Percentiles rank a stretch among this genome's conserved stretches.
Conservation (phyloP, 2,329 filamentous ascomycete species). For the Raffaelea albimanens region DNA sequence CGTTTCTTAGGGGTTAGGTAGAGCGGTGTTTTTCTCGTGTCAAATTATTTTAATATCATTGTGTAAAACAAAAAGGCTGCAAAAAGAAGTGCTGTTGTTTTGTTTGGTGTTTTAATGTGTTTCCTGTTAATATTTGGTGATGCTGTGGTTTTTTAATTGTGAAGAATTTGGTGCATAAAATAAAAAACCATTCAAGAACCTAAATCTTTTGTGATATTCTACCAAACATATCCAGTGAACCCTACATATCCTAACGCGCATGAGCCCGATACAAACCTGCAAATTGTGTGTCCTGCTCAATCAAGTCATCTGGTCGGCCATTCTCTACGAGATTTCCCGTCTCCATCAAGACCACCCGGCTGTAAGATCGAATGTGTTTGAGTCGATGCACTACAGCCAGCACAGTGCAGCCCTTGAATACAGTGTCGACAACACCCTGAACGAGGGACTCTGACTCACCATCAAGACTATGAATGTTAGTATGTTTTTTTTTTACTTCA, state of each 20-base stretch:
- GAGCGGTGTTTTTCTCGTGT: no score
- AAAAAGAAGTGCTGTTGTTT: neutral
- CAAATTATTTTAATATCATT: no score
- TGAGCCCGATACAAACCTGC: neutral
- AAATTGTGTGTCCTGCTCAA: neutral
- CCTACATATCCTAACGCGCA: no score
- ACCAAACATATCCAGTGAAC: no score
- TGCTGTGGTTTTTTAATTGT: neutral
- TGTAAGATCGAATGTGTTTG: neutral
- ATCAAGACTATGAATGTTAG: no score
- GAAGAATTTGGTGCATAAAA: no score
- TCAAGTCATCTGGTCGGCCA: neutral
- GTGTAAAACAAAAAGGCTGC: no score
- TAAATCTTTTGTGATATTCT: no score
- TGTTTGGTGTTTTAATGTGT: neutral
- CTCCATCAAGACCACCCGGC: neutral
- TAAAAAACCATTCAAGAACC: no score
- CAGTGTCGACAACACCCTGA: neutral
- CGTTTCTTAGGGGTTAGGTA: no score
- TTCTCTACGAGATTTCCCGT: neutral
- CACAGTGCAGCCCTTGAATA: neutral
- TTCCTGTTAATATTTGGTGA: neutral
- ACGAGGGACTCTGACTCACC: neutral
- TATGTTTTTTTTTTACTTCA: no score
- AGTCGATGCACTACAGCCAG: conserved; percentile 1